Conservation (phyloP, 2,329 filamentous ascomycete species). For the Nannizziopsis arthrosporioides region DNA sequence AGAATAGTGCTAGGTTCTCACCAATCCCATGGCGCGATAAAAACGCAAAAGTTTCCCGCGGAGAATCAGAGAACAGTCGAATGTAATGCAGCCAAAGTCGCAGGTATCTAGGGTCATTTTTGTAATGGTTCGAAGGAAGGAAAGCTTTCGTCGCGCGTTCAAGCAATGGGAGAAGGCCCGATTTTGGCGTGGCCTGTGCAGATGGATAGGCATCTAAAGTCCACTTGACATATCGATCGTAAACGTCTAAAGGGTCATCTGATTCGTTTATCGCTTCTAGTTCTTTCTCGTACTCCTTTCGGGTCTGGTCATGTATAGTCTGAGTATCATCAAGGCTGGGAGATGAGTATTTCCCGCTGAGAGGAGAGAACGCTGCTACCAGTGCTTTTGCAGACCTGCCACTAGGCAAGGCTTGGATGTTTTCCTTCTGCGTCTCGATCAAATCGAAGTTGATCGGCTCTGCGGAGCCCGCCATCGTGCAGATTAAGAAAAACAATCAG, state of each 20-base stretch:
- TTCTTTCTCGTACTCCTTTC: constrained; percentile 78
- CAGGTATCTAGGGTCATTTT: constrained; percentile 86
- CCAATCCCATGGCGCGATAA: constrained; percentile 80
- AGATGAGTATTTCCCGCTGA: constrained; percentile 43
- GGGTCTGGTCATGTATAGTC: constrained; percentile 65
- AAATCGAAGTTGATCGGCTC: constrained; percentile 60
- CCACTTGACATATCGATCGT: constrained; percentile 95
- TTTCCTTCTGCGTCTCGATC: constrained; percentile 95
- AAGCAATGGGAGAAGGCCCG: constrained; percentile 76
- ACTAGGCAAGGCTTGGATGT: constrained; percentile 84
- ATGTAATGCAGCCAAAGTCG: constrained; percentile 94
- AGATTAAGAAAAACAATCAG: neutral
- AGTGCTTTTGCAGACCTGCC: constrained; percentile 83
- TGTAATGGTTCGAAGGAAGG: constrained; percentile 74
- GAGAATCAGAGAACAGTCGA: constrained; percentile 80
- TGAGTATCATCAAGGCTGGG: constrained; percentile 61
- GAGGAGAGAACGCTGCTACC: constrained; percentile 58
- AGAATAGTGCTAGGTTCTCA: constrained; percentile 77
- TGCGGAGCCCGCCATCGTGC: constrained; percentile 30
- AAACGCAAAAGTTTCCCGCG: constrained; percentile 84
- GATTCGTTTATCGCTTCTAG: constrained; percentile 66
- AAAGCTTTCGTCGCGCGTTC: constrained; percentile 90
- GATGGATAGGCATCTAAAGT: constrained; percentile 90
- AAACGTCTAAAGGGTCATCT: constrained; percentile 90
- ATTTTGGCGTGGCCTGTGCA: constrained; percentile 79